These are phyloP conservation scores for Chimonanthus praecox DNA, from an alignment of 164 flowering plant species.

Conservation along the genomic window DNA sequence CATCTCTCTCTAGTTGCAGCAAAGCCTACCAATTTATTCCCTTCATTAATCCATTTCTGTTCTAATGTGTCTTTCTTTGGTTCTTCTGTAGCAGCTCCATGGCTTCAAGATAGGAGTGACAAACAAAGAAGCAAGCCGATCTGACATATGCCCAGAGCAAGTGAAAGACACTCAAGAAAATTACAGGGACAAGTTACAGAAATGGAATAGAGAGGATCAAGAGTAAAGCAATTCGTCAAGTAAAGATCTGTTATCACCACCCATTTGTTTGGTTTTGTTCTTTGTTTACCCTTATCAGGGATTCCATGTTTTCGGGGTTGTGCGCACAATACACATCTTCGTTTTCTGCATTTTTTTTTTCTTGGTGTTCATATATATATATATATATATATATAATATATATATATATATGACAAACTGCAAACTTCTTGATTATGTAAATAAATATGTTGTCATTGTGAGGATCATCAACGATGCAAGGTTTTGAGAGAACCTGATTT, in stretches of 20 bases:
- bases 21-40: background rate
- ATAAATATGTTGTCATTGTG: conserved; percentile 3
- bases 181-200: background rate
- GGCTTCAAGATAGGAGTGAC: conserved; percentile 6
- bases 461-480: background rate
- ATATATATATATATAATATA: background rate
- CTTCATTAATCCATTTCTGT: background rate
- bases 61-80: background rate
- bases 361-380: conserved; percentile 7
- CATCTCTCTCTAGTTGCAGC: background rate
- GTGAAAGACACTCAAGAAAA: background rate
- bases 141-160: background rate
- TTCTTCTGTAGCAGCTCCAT: conserved; percentile 6
- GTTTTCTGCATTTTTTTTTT: background rate
- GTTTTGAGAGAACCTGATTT: background rate
- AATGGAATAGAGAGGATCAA: conserved; percentile 5
- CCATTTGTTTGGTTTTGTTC: conserved; percentile 2
- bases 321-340: conserved; percentile 3
- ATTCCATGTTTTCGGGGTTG: conserved; percentile 2
- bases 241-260: background rate
- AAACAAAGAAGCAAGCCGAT: conserved; percentile 12
- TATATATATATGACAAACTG: background rate
- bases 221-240: conserved; percentile 6
- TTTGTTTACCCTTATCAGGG: background rate
- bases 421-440: conserved; percentile 4